phyloP scores from a whole-genome alignment of 1,139 yeast species.

The Scheffersomyces parashehatae region DNA sequence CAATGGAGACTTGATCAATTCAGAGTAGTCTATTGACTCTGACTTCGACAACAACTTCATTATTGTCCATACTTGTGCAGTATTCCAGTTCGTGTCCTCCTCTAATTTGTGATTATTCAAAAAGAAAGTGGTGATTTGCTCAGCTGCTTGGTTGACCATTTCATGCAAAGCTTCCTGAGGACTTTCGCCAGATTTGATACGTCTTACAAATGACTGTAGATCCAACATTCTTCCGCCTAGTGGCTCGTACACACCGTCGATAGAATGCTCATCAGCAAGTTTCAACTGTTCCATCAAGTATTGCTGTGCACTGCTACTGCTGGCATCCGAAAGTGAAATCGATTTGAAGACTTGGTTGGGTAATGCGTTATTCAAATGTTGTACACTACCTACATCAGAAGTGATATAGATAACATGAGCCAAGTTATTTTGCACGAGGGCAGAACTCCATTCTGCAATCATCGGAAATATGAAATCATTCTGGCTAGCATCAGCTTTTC shows the following conservation, averaged over 20 bases:
- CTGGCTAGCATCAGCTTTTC: constrained; percentile 30
- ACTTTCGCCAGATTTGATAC: constrained; percentile 82
- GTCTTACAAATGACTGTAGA: constrained; percentile 83
- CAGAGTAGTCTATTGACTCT: constrained; percentile 49
- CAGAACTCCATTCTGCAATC: constrained; percentile 87
- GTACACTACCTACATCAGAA: constrained; percentile 78
- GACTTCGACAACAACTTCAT: constrained; percentile 61
- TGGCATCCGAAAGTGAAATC: constrained; percentile 78
- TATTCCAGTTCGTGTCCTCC: constrained; percentile 52
- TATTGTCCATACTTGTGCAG: constrained; percentile 88
- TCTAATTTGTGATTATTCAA: constrained; percentile 41
- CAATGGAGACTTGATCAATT: constrained; percentile 58
- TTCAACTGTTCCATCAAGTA: constrained; percentile 66
- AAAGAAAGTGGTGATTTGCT: constrained; percentile 84
- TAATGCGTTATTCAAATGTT: constrained; percentile 63
- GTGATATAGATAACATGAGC: constrained; percentile 91
- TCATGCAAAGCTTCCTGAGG: constrained; percentile 76
- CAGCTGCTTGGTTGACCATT: constrained; percentile 81
- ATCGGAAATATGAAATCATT: constrained; percentile 73
- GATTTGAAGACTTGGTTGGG: constrained; percentile 88
- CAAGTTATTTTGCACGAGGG: constrained; percentile 68
- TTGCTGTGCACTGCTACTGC: constrained; percentile 64
- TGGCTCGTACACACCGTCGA: constrained; percentile 65
- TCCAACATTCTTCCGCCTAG: constrained; percentile 96
- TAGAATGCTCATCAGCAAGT: constrained; percentile 24